Percentiles rank a stretch among this genome's conserved stretches.
These are phyloP conservation scores for Nicotiana paniculata DNA, from an alignment of 257 asterid species.

Conservation along the genomic window DNA sequence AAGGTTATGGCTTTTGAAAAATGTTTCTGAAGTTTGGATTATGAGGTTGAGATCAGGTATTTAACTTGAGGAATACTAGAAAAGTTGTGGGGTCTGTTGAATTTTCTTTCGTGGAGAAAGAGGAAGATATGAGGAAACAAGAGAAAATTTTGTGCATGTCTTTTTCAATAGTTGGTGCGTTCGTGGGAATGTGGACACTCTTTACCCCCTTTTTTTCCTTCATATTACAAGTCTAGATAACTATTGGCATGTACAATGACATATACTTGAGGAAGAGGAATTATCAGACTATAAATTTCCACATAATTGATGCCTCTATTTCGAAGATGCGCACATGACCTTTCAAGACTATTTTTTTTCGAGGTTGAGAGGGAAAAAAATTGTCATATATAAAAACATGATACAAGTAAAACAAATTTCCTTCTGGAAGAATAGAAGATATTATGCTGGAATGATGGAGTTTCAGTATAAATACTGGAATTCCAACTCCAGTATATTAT, in stretches of 20 bases:
- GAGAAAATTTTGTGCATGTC: neutral
- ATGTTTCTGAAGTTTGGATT: neutral
- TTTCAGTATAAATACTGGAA: too few relatives aligned
- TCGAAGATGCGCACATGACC: neutral
- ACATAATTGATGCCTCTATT: neutral
- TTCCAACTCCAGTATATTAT: too few relatives aligned
- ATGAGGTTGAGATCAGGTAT: neutral
- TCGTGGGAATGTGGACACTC: neutral
- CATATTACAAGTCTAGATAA: neutral
- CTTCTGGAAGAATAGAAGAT: too few relatives aligned
- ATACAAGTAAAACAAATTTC: too few relatives aligned
- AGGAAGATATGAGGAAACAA: constrained; percentile 8
- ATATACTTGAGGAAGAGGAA: neutral
- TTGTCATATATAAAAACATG: too few relatives aligned
- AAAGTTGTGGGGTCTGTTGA: neutral
- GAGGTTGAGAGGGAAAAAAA: neutral
- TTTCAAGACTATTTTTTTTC: neutral
- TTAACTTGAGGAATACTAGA: constrained; percentile 1
- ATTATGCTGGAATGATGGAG: too few relatives aligned
- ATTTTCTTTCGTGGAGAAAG: constrained; percentile 8
- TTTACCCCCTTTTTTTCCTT: neutral
- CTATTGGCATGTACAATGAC: neutral
- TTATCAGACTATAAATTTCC: neutral
- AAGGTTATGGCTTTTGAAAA: neutral
- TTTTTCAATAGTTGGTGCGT: neutral